Evolutionary conservation across 768 basidiomycete species (phyloP), one percentile per base, ranked within the genome.

Genomic region (Agrocybe chaxingu): DNA sequence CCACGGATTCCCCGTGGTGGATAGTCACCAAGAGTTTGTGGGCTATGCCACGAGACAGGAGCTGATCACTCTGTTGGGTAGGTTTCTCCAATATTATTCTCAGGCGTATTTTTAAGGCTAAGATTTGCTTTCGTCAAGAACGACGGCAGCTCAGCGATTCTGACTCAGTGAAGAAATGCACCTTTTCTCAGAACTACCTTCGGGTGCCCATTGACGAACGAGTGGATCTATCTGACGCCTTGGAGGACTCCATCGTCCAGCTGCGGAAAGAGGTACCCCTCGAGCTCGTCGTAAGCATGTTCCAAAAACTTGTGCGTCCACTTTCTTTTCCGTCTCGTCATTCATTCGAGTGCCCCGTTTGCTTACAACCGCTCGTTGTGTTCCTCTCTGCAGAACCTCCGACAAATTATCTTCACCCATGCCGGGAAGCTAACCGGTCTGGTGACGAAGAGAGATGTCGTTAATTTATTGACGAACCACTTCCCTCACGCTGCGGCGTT

Each of bases 241-340:
- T 78, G 9, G 76, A 79, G 57, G 70, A 78, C 39, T 74, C 82
- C 0, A 67, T 84, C 1, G 70, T 87, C 43, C 81, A 85, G 52
- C 70, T 89, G 48, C 74, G 84, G 33, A 81, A 84, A 61, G 84
- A 85, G 54, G 81, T 85, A 9, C 84, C 87, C 2, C 76, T 82
- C 60, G 85, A 88, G 55, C 69, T 86, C 8, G 82, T 87, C 10
- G 85, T 87, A 24, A 79, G 72, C 57, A 84, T 85, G 78, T 87
- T 87, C 70, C 86, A 86, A 64, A 86, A 82, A 68, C 65, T 89
- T 63, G 87, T 84, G 48, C 40, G 62, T 66, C 47, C 7, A 11
- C 33, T 24, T 13, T 24, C 30, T 10, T 42, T 13, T 51, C 42
- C 46, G 16, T 45, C 18, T 42, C 8, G 24, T 33, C 42, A 31